These are phyloP conservation scores for Oryza meridionalis DNA, from an alignment of 176 grass and related monocot genomes.

Conservation along the genomic window DNA sequence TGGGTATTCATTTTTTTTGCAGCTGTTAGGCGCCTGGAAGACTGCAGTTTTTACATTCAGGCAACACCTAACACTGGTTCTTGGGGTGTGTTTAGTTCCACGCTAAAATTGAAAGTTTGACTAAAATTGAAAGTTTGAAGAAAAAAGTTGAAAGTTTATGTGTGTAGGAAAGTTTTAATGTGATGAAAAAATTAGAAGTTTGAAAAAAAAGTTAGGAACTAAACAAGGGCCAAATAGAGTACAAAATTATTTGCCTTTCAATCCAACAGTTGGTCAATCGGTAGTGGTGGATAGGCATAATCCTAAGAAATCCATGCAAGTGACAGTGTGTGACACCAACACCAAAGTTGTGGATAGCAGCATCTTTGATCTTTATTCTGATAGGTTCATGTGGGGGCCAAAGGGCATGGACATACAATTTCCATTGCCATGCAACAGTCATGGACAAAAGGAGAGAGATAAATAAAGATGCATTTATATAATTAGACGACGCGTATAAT, in stretches of 20 bases:
- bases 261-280: conserved; percentile 12
- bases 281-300: conserved; percentile 22
- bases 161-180: too few species aligned
- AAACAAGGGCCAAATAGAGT: not conserved
- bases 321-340: conserved; percentile 32
- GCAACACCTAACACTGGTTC: not conserved
- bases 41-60: too few species aligned
- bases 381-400: conserved; percentile 18
- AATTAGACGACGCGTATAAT: not conserved
- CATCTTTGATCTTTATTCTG: conserved; percentile 39
- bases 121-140: too few species aligned
- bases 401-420: not conserved
- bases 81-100: too few species aligned
- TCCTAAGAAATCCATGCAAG: conserved; percentile 37
- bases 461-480: too few species aligned
- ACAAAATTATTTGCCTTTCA: not conserved
- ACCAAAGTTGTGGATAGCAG: conserved; percentile 21
- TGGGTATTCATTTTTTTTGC: too few species aligned
- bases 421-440: not conserved
- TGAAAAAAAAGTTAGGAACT: too few species aligned
- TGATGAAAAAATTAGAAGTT: too few species aligned
- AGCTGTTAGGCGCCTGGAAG: too few species aligned
- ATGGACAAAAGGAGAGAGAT: not conserved
- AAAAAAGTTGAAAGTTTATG: too few species aligned
- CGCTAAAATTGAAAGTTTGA: too few species aligned